Percentiles rank a stretch among this genome's conserved stretches.
phyloP scores from a whole-genome alignment of 2,329 filamentous ascomycete genomes.

The Chaetomium sp. region DNA sequence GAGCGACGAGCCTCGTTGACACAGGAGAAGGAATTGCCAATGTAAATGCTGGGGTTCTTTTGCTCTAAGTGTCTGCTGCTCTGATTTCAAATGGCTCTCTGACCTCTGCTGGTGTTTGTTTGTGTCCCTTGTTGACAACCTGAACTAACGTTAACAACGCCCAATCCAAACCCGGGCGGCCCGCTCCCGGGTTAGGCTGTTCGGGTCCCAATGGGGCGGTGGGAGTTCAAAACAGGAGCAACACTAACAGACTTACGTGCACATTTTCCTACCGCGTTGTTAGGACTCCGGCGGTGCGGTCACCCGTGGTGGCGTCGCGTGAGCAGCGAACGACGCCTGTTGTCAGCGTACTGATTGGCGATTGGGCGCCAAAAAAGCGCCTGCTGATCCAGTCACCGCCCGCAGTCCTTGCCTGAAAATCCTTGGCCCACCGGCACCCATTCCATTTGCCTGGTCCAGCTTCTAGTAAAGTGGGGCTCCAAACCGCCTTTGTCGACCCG shows the following conservation, averaged over 20 bases:
- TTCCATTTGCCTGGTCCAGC: slow-evolving; percentile 11
- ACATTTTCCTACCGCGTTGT: neutral
- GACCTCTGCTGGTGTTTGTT: too few species aligned
- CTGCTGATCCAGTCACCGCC: slow-evolving; percentile 1
- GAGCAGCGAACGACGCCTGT: neutral
- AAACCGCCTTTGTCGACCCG: slow-evolving; percentile 23
- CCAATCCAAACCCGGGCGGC: neutral
- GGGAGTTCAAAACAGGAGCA: neutral
- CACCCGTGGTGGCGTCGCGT: slow-evolving; percentile 15
- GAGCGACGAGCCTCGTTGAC: too few species aligned
- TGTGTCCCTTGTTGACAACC: neutral
- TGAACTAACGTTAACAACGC: neutral
- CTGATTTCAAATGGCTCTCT: too few species aligned
- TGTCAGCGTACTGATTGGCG: slow-evolving; percentile 1
- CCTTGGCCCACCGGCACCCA: slow-evolving; percentile 6
- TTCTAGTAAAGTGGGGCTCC: slow-evolving; percentile 13
- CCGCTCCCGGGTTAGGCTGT: neutral
- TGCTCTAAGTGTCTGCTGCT: too few species aligned
- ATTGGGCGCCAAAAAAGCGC: slow-evolving; percentile 18
- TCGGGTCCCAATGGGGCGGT: neutral
- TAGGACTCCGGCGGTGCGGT: neutral
- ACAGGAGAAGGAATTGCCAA: too few species aligned
- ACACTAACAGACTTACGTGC: neutral
- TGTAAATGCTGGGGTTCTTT: too few species aligned
- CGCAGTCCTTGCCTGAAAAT: slow-evolving; percentile 20